A percentile compares a stretch with the other conserved stretches of the same genome.
Conservation (phyloP, 1,284 basidiomycete species). For the Thecaphora frezii region DNA sequence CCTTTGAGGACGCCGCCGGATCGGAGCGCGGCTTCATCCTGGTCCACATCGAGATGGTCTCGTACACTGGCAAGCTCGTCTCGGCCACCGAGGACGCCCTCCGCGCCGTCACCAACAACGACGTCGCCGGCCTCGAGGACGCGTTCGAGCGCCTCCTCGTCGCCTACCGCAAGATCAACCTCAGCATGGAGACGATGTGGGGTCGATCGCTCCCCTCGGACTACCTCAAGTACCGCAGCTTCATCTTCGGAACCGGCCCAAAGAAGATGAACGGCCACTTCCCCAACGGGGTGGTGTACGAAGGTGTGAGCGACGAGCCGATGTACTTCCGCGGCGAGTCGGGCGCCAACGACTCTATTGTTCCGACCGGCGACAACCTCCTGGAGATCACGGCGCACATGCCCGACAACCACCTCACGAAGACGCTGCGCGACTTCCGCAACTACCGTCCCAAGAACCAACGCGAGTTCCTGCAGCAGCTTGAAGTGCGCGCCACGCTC, state of each 20-base stretch:
- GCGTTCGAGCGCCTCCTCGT: conserved; percentile 30
- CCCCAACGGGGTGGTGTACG: conserved; percentile 53
- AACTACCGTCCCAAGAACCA: conserved; percentile 49
- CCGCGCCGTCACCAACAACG: conserved; percentile 25
- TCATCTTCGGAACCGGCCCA: conserved; percentile 56
- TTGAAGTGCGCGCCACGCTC: conserved; percentile 42
- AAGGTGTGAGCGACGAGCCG: conserved; percentile 37
- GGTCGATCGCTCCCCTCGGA: conserved; percentile 31
- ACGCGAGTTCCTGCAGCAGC: conserved; percentile 40
- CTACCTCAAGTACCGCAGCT: conserved; percentile 53
- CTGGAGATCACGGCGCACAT: conserved; percentile 51
- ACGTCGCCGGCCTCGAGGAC: conserved; percentile 36
- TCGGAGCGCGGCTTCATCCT: conserved; percentile 50
- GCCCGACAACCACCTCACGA: conserved; percentile 53
- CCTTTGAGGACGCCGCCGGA: conserved; percentile 48
- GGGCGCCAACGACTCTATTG: conserved; percentile 48
- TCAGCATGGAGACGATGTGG: conserved; percentile 57
- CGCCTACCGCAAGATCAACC: conserved; percentile 49
- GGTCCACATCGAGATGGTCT: conserved; percentile 53
- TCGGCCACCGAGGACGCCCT: conserved; percentile 44
- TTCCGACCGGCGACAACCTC: conserved; percentile 53
- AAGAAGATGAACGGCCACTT: conserved; percentile 54
- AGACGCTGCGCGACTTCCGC: conserved; percentile 53
- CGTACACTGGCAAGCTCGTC: conserved; percentile 43
- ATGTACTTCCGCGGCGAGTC: conserved; percentile 47